Evolutionary conservation across 139 green algal genomes (phyloP).

Genomic region (Closterium sp.): DNA sequence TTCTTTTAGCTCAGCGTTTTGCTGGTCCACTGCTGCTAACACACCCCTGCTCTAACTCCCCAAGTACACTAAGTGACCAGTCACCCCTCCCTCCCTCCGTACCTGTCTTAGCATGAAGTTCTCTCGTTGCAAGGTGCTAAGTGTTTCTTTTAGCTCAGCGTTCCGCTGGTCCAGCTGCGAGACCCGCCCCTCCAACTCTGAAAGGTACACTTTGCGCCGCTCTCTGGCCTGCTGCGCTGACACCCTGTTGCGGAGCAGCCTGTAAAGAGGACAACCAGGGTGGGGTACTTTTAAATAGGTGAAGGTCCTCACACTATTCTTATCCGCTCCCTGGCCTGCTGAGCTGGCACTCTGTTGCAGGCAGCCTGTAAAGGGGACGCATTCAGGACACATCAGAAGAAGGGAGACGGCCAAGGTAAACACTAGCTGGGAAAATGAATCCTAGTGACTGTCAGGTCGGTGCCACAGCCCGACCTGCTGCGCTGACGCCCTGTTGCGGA

Average conservation of each 20-base stretch:
- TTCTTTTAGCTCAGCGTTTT: conserved; percentile 36
- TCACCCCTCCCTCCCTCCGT: background rate
- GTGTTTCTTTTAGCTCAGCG: conserved; percentile 44
- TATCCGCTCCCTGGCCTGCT: conserved; percentile 48
- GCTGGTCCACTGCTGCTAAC: conserved; percentile 41
- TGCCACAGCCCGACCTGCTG: conserved; percentile 81
- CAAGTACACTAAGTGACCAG: too few relatives aligned
- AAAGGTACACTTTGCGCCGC: conserved; percentile 79
- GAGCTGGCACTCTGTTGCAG: conserved; percentile 77
- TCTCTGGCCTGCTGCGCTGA: conserved; percentile 82
- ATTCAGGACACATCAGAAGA: too few relatives aligned
- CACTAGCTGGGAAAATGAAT: too few relatives aligned
- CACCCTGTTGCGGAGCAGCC: conserved; percentile 79
- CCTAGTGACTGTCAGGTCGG: too few relatives aligned
- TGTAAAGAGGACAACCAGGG: background rate
- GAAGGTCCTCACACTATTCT: too few relatives aligned
- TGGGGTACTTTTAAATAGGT: too few relatives aligned
- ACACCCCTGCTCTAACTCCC: conserved; percentile 62
- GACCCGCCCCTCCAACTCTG: conserved; percentile 59
- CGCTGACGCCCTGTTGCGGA: conserved; percentile 78
- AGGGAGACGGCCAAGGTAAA: too few relatives aligned
- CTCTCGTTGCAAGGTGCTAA: conserved; percentile 48
- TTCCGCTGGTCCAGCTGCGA: conserved; percentile 48
- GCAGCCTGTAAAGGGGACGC: conserved; percentile 58
- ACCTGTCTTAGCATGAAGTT: conserved; percentile 56